Conservation (phyloP, 73 alveolate genomes). For the Durusdinium trenchii region DNA sequence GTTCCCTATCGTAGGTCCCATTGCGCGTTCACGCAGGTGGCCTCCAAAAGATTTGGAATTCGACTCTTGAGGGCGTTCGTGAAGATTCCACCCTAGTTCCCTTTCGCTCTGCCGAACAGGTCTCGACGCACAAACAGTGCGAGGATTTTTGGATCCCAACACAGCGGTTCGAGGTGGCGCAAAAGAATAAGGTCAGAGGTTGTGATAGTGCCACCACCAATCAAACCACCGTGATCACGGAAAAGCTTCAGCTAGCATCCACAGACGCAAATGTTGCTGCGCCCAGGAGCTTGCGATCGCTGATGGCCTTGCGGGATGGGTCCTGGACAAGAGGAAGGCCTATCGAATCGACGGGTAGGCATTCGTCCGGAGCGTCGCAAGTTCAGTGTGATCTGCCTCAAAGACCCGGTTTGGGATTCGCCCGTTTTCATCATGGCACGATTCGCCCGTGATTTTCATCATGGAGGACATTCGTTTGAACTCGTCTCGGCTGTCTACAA, state of each 20-base stretch:
- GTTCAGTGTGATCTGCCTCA: background rate
- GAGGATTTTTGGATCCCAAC: constrained; percentile 3
- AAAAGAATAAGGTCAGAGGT: constrained; percentile 30
- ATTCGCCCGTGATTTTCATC: background rate
- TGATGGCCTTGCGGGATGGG: background rate
- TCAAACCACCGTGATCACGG: no score
- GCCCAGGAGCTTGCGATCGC: background rate
- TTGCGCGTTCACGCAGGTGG: background rate
- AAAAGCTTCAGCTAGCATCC: constrained; percentile 22
- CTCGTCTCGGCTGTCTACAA: no score
- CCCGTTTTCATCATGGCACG: background rate
- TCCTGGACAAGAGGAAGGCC: constrained; percentile 17
- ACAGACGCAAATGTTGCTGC: background rate
- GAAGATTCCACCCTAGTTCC: background rate
- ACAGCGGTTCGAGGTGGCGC: background rate
- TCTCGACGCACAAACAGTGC: background rate
- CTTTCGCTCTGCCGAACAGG: background rate
- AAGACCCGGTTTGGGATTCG: background rate
- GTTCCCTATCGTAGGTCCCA: background rate
- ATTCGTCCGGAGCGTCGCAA: no score
- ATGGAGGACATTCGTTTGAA: background rate
- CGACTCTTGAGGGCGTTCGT: background rate
- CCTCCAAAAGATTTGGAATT: background rate
- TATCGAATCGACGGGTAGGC: background rate
- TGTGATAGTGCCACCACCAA: no score